A percentile compares a stretch with the other conserved stretches of the same genome.
Conservation (phyloP, 129 eudicot species). For the Lactuca sativa region DNA sequence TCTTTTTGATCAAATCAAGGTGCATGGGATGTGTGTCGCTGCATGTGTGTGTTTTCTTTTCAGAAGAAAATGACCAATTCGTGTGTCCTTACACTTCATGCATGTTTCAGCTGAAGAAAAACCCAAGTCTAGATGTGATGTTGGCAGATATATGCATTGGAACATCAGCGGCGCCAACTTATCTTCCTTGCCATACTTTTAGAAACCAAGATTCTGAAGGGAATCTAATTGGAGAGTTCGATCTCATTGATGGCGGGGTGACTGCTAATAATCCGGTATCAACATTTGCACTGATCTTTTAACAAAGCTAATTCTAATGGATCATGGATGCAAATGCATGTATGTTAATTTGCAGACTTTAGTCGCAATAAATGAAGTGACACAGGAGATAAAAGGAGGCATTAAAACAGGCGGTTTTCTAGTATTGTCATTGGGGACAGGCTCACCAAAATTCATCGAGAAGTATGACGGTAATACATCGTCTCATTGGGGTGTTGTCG, state of each 20-base stretch:
- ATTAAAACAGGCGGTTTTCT: conserved; percentile 53
- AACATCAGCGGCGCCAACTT: conserved; percentile 80
- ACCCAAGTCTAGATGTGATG: conserved; percentile 44
- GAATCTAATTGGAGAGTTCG: conserved; percentile 35
- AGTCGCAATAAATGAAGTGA: conserved; percentile 60
- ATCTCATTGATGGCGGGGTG: conserved; percentile 74
- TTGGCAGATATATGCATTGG: conserved; percentile 57
- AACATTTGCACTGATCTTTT: background rate
- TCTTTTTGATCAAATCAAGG: too few species aligned
- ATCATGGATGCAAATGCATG: background rate
- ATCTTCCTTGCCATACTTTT: conserved; percentile 53
- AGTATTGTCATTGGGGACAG: conserved; percentile 58
- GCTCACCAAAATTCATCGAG: conserved; percentile 35
- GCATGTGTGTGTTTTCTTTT: too few species aligned
- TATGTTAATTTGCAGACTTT: conserved; percentile 36
- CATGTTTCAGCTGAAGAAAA: conserved; percentile 38
- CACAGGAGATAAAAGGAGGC: conserved; percentile 34
- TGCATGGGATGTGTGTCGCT: too few species aligned
- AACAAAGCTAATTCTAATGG: background rate
- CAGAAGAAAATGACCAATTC: background rate
- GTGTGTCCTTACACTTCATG: background rate
- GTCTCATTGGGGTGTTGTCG: conserved; percentile 58
- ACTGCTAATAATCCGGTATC: conserved; percentile 74
- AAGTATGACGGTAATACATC: conserved; percentile 42
- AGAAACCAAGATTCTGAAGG: conserved; percentile 23